These are phyloP conservation scores for Dipteronia dyeriana DNA, from an alignment of 345 rosid species.

Conservation along the genomic window DNA sequence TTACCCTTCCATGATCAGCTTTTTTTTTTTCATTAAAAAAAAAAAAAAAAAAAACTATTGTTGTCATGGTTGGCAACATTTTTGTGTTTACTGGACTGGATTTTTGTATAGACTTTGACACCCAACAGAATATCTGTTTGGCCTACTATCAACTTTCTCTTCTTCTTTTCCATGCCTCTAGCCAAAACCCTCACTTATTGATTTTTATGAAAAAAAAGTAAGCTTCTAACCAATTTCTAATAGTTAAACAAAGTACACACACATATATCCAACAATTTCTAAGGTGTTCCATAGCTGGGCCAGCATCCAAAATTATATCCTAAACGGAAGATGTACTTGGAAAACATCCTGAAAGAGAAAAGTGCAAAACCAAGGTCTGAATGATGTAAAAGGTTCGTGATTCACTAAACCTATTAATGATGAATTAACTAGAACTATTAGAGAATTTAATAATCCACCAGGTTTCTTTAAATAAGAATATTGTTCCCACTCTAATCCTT, in stretches of 20 bases:
- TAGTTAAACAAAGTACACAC: background rate
- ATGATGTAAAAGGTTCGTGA: background rate
- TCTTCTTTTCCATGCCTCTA: background rate
- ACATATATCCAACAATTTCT: background rate
- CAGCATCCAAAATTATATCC: no score
- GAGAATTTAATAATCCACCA: background rate
- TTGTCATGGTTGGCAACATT: background rate
- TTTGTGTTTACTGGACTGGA: background rate
- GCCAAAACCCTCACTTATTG: background rate
- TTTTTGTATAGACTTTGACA: background rate
- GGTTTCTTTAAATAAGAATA: background rate
- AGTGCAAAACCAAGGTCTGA: background rate
- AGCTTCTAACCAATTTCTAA: background rate
- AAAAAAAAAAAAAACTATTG: background rate
- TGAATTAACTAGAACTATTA: background rate
- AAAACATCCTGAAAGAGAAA: no score
- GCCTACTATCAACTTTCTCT: background rate
- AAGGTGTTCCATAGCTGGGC: background rate
- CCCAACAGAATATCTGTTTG: background rate
- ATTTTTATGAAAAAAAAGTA: background rate
- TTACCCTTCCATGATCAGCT: background rate
- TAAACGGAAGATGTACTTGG: no score
- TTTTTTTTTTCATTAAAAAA: background rate
- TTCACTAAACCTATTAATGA: background rate
- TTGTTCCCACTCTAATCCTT: background rate